phyloP scores from a whole-genome alignment of 75 land plant genomes.

The Cunninghamia lanceolata region DNA sequence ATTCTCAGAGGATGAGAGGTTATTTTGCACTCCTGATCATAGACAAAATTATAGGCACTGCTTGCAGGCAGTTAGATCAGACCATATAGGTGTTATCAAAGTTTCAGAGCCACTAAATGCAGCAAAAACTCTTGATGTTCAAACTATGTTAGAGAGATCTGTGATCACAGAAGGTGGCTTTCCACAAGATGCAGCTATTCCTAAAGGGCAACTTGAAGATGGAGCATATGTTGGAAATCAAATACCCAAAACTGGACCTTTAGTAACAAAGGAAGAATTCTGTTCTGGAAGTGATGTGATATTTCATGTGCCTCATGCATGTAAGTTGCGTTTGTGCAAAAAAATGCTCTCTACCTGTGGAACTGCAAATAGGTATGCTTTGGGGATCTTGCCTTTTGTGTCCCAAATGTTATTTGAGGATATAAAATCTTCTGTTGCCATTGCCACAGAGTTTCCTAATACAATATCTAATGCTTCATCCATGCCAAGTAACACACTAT shows the following conservation, averaged over 20 bases:
- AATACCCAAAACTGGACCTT: neutral
- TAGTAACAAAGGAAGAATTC: neutral
- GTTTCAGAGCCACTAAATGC: neutral
- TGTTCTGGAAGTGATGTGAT: conserved; percentile 2
- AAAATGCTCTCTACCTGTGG: neutral
- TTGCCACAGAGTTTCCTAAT: neutral
- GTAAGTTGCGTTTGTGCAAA: neutral
- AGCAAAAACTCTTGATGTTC: neutral
- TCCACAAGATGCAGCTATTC: neutral
- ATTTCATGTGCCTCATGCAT: neutral
- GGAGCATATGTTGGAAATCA: neutral
- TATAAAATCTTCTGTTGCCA: neutral
- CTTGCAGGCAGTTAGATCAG: neutral
- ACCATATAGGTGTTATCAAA: neutral
- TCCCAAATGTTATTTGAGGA: neutral
- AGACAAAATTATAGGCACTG: neutral
- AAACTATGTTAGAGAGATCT: neutral
- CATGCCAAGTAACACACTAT: neutral
- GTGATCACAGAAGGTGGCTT: neutral
- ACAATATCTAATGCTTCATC: neutral
- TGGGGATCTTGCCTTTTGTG: conserved; percentile 2
- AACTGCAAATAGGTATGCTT: neutral
- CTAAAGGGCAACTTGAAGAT: neutral
- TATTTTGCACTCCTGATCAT: neutral
- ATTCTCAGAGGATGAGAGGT: conserved; percentile 8